Conservation (phyloP, 1,284 basidiomycete species). For the Boletus sp. region DNA sequence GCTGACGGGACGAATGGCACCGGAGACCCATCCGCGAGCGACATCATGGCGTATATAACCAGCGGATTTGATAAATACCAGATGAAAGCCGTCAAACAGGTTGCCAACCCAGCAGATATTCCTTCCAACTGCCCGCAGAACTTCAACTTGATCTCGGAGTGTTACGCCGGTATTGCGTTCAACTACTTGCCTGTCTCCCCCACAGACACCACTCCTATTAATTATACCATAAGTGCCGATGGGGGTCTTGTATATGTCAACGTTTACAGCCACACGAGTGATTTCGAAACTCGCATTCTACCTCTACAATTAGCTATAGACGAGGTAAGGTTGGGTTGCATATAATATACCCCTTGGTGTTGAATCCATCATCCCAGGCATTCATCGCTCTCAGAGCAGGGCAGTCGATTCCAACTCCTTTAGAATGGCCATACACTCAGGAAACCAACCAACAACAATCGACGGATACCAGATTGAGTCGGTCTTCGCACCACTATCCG, state of each 20-base stretch:
- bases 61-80: constrained; percentile 46
- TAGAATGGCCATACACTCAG: constrained; percentile 70
- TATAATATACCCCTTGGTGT: background rate
- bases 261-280: constrained; percentile 60
- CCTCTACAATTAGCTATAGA: constrained; percentile 80
- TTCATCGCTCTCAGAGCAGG: constrained; percentile 66
- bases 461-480: constrained; percentile 53
- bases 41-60: constrained; percentile 57
- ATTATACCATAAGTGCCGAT: constrained; percentile 71
- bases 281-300: constrained; percentile 64
- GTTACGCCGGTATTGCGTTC: constrained; percentile 71
- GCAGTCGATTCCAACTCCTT: constrained; percentile 45
- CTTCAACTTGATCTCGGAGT: constrained; percentile 65
- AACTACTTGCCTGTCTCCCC: constrained; percentile 47
- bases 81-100: constrained; percentile 43
- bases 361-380: constrained; percentile 39
- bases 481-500: constrained; percentile 19
- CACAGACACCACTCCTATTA: constrained; percentile 41
- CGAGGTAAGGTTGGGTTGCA: constrained; percentile 40
- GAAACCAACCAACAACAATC: constrained; percentile 61
- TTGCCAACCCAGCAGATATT: constrained; percentile 48
- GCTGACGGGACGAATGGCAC: constrained; percentile 56
- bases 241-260: constrained; percentile 62
- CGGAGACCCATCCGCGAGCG: constrained; percentile 45
- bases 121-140: constrained; percentile 64